These are phyloP conservation scores for Strigomonas galati DNA, from an alignment of 208 protist species.

Conservation along the genomic window DNA sequence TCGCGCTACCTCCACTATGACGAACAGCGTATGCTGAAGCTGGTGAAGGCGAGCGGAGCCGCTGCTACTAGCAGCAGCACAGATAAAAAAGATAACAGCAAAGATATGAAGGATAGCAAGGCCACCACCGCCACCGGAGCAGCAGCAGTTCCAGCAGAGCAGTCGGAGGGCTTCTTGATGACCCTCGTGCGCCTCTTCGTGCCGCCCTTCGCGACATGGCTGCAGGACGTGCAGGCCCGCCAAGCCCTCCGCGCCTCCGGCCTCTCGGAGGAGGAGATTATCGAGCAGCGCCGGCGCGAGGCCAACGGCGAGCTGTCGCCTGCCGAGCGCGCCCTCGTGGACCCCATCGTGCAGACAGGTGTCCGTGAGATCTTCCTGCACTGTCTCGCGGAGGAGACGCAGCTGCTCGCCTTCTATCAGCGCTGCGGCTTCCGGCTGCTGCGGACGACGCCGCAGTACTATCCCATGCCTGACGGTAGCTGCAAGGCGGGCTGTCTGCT, in stretches of 20 bases:
- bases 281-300: background rate
- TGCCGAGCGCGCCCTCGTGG: background rate
- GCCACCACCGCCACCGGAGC: background rate
- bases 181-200: background rate
- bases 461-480: constrained; percentile 34
- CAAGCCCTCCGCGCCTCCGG: background rate
- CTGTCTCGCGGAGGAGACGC: constrained; percentile 45
- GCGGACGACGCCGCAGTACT: constrained; percentile 36
- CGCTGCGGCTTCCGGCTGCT: constrained; percentile 47
- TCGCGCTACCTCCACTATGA: constrained; percentile 57
- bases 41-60: constrained; percentile 14
- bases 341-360: constrained; percentile 41
- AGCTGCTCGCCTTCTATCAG: constrained; percentile 48
- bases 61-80: background rate
- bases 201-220: constrained; percentile 1
- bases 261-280: constrained; percentile 5
- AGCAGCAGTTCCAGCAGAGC: background rate
- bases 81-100: background rate
- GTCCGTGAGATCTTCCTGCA: constrained; percentile 75
- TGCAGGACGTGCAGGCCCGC: background rate
- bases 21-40: constrained; percentile 19
- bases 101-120: background rate
- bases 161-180: background rate
- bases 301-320: background rate
- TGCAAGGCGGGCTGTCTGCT: constrained; percentile 29